A percentile compares a stretch with the other conserved stretches of the same genome.
These are phyloP conservation scores for Trichocomaceae sp. DNA, from an alignment of 2,329 filamentous ascomycete genomes.

Conservation along the genomic window DNA sequence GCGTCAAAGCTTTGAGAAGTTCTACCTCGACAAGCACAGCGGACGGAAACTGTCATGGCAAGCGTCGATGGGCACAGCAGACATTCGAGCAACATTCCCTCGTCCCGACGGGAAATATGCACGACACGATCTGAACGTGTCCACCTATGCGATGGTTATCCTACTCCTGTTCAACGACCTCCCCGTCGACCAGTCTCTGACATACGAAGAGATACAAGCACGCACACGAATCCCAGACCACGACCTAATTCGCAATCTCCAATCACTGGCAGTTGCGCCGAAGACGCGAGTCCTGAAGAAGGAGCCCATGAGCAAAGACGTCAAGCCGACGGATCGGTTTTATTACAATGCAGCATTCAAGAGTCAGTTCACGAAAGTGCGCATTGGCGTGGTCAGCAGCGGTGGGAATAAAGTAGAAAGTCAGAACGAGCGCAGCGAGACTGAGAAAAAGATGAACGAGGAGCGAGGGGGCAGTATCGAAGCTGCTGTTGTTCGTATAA, in stretches of 20 bases:
- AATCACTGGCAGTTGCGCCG: slow-evolving; percentile 72
- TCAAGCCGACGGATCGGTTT: slow-evolving; percentile 72
- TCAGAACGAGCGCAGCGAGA: slow-evolving; percentile 49
- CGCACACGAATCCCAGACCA: slow-evolving; percentile 68
- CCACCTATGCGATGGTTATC: slow-evolving; percentile 88
- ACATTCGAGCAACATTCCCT: slow-evolving; percentile 74
- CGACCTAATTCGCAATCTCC: slow-evolving; percentile 71
- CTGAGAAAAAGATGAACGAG: slow-evolving; percentile 46
- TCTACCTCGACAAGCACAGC: slow-evolving; percentile 79
- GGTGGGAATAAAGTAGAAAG: slow-evolving; percentile 80
- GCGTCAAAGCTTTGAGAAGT: slow-evolving; percentile 79
- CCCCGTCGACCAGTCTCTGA: slow-evolving; percentile 43
- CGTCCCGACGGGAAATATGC: slow-evolving; percentile 63
- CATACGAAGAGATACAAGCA: slow-evolving; percentile 72
- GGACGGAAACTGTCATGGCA: slow-evolving; percentile 86
- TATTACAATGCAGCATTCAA: slow-evolving; percentile 74
- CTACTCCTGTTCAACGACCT: slow-evolving; percentile 84
- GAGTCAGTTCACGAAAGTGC: slow-evolving; percentile 79
- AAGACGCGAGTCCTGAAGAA: slow-evolving; percentile 79
- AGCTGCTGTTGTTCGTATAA: slow-evolving; percentile 48
- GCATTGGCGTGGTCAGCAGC: slow-evolving; percentile 72
- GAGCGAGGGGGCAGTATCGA: slow-evolving; percentile 46
- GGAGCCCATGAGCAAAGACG: slow-evolving; percentile 68
- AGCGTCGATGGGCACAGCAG: slow-evolving; percentile 69
- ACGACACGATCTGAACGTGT: slow-evolving; percentile 83